Conservation (phyloP, 257 asterid genomes). For the Plectranthus barbatus region DNA sequence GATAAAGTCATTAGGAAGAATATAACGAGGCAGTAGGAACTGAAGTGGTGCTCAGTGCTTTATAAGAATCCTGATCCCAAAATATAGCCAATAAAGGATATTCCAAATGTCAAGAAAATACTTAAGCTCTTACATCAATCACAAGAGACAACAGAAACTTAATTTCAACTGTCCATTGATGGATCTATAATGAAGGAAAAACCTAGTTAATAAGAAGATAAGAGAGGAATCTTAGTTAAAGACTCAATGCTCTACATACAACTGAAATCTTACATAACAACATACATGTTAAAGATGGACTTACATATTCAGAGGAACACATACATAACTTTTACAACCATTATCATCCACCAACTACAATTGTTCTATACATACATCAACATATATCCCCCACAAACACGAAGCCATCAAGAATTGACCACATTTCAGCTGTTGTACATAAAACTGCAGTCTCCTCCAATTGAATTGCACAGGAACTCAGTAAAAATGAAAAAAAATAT, state of each 20-base stretch:
- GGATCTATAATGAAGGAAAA: not conserved
- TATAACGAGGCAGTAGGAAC: not conserved
- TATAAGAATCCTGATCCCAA: too few relatives aligned
- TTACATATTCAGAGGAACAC: conserved; percentile 12
- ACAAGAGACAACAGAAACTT: too few relatives aligned
- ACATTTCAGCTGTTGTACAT: conserved; percentile 1
- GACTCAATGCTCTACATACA: not conserved
- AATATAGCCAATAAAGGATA: too few relatives aligned
- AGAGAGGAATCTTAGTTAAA: not conserved
- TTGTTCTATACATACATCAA: conserved; percentile 16
- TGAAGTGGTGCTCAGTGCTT: not conserved
- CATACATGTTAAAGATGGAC: not conserved
- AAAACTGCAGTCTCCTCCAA: conserved; percentile 16
- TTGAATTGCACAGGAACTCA: conserved; percentile 11
- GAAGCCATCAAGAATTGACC: not conserved
- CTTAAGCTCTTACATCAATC: too few relatives aligned
- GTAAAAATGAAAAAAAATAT: conserved; percentile 7
- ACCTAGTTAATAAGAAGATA: not conserved
- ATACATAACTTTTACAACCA: conserved; percentile 17
- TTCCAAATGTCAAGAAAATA: too few relatives aligned
- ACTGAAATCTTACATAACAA: conserved; percentile 2
- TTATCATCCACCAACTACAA: conserved; percentile 9
- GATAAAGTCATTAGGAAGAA: not conserved
- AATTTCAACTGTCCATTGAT: too few relatives aligned
- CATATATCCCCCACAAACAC: not conserved